Evolutionary conservation across 2,329 filamentous ascomycete genomes (phyloP), one percentile per base, ranked within the genome.

Genomic region (Dactylellina sp.): DNA sequence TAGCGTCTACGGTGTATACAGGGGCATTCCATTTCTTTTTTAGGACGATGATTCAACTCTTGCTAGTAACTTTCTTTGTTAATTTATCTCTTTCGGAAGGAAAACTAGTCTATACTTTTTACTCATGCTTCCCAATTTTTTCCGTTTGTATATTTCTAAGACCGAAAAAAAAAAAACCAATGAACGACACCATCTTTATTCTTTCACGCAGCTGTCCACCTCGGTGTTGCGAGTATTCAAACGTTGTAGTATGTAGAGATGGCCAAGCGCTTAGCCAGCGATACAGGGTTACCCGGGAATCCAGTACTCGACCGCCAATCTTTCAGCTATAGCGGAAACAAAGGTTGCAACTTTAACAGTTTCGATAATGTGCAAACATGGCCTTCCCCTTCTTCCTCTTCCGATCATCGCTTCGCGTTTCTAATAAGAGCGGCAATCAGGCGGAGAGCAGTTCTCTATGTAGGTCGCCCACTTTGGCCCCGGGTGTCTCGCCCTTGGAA

Each of bases 171-270:
- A 57, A 22, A 55, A 66, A 59, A 50, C 32, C n/a, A n/a, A n/a
- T 24, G 63, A 59, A 68, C 60, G 63, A 68, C 60, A 60, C 53
- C 63, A 57, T 55, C 40, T 32, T 65, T 65, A 56, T 44, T 55
- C 42, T 64, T 50, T 20, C 18, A 28, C 5, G 20, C 24, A 32
- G 22, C 12, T 6, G 32, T 35, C 32, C 12, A 12, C 32, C 6
- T 6, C 6, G 6, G 12, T 12, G 32, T 35, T 35, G 12, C 6
- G 32, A 35, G 12, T 35, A 35, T 35, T 12, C 6, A 35, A 12
- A n/a, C n/a, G n/a, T n/a, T n/a, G n/a, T n/a, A n/a, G n/a, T n/a
- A n/a, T n/a, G n/a, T n/a, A n/a, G n/a, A n/a, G n/a, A n/a, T n/a
- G n/a, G n/a, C n/a, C n/a, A n/a, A n/a, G n/a, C n/a, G n/a, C n/a